These are phyloP conservation scores for Pholiota microspora DNA, from an alignment of 768 basidiomycete genomes.

Conservation along the genomic window DNA sequence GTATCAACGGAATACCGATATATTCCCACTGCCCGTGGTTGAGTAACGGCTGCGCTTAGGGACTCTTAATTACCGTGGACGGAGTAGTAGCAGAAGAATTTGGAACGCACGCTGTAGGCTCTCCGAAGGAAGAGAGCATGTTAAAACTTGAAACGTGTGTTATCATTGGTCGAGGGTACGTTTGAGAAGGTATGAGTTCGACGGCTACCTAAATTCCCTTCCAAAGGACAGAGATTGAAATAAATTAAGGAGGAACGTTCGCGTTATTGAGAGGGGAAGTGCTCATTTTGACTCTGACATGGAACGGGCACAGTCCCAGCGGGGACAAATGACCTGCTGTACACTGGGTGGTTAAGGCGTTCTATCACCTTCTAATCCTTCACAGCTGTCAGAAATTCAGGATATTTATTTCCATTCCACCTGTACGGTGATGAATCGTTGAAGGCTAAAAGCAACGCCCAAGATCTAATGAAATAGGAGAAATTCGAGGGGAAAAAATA, in stretches of 20 bases:
- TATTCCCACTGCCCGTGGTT: background rate
- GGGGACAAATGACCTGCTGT: background rate
- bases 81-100: background rate
- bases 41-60: background rate
- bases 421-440: too few relatives aligned
- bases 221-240: background rate
- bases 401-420: too few relatives aligned
- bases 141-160: background rate
- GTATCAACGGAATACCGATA: background rate
- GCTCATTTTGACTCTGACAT: background rate
- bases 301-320: background rate
- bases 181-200: too few relatives aligned
- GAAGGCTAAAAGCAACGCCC: too few relatives aligned
- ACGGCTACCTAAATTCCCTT: too few relatives aligned
- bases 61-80: background rate
- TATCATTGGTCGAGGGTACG: too few relatives aligned
- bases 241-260: background rate
- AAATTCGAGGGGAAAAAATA: too few relatives aligned
- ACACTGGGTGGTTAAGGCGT: background rate
- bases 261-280: background rate
- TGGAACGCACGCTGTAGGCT: too few relatives aligned
- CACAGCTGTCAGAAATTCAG: background rate
- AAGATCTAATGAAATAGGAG: too few relatives aligned
- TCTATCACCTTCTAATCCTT: background rate
- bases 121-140: background rate